A percentile compares a stretch with the other conserved stretches of the same genome.
Evolutionary conservation across 2,329 filamentous ascomycete genomes (phyloP).

Genomic region (Phoma sp.): DNA sequence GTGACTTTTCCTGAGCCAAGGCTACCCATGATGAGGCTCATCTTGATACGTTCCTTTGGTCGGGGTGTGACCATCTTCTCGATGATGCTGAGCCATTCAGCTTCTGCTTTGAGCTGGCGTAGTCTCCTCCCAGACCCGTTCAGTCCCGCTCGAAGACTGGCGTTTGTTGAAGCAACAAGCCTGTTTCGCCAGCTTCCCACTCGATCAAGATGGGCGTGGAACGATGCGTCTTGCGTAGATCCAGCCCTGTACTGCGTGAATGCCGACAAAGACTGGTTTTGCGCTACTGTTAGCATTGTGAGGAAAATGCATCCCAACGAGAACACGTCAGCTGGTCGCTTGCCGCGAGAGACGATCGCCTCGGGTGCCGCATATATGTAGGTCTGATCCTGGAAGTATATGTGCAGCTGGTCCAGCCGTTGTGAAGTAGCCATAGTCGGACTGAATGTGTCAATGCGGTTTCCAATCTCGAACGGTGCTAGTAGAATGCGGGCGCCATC

Average conservation of each 20-base stretch:
- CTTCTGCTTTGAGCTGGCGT: conserved; percentile 44
- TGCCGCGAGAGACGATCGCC: conserved; percentile 45
- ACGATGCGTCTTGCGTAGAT: conserved; percentile 46
- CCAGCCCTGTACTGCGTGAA: conserved; percentile 46
- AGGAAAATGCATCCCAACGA: conserved; percentile 51
- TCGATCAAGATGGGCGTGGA: conserved; percentile 50
- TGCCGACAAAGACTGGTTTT: conserved; percentile 44
- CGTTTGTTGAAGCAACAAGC: conserved; percentile 41
- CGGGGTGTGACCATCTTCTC: conserved; percentile 46
- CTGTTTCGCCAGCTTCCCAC: conserved; percentile 45
- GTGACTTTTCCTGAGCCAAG: conserved; percentile 38
- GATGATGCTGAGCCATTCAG: conserved; percentile 46
- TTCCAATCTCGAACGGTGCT: conserved; percentile 48
- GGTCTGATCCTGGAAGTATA: conserved; percentile 43
- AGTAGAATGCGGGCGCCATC: conserved; percentile 45
- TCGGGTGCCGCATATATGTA: conserved; percentile 52
- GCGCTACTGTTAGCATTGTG: conserved; percentile 48
- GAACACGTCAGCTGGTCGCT: conserved; percentile 50
- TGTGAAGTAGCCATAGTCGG: conserved; percentile 37
- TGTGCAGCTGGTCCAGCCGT: conserved; percentile 39
- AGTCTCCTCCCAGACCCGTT: conserved; percentile 39
- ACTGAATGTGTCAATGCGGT: conserved; percentile 37
- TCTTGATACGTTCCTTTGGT: conserved; percentile 47
- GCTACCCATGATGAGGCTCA: conserved; percentile 38
- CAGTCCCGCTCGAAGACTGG: conserved; percentile 37